Percentiles rank a stretch among this genome's conserved stretches.
Conservation (phyloP, 2,329 filamentous ascomycete genomes). For the Colletotrichum gloeosporioides region DNA sequence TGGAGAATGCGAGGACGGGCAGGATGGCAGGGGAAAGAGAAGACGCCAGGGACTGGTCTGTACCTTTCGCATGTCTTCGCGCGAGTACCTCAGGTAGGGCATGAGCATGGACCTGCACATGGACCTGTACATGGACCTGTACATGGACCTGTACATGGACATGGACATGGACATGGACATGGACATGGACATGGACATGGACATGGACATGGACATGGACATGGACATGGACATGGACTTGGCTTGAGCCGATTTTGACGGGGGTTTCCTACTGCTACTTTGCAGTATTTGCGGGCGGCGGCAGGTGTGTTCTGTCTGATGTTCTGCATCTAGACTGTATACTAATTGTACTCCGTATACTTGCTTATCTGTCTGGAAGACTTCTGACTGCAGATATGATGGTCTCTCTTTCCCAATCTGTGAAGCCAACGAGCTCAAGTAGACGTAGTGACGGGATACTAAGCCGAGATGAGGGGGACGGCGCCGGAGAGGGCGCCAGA, state of each 20-base stretch:
- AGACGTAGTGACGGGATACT: neutral
- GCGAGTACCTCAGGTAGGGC: neutral
- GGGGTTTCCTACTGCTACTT: neutral
- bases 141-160: neutral
- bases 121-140: neutral
- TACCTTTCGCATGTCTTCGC: neutral
- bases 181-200: neutral
- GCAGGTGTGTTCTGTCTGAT: neutral
- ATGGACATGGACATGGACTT: neutral
- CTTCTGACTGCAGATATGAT: too few species aligned
- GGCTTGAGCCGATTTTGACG: neutral
- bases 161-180: neutral
- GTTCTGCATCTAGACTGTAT: neutral
- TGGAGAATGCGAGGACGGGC: neutral
- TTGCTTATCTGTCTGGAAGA: neutral
- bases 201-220: neutral
- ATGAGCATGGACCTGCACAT: neutral
- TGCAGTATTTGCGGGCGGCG: neutral
- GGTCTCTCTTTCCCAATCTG: too few species aligned
- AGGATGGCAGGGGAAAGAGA: neutral
- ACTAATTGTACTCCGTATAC: neutral
- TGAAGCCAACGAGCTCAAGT: neutral
- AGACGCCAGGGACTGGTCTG: neutral
- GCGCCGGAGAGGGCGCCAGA: neutral
- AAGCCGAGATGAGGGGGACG: neutral